Conservation (phyloP, 2,329 filamentous ascomycete species). For the Microsporum canis region DNA sequence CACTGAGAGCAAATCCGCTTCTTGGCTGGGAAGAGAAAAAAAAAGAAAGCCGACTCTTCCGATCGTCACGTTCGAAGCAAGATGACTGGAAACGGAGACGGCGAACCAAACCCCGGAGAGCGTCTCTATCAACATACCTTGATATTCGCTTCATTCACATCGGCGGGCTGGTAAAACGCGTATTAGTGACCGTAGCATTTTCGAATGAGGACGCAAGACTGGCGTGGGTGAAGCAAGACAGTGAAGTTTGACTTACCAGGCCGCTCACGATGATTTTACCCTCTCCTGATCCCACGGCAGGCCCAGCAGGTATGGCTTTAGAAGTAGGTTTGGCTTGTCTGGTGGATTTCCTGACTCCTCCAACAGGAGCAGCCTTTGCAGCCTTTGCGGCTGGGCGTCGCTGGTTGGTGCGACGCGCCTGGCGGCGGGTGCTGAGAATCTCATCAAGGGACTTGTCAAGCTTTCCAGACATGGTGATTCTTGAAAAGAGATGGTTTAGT, state of each 20-base stretch:
- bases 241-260: slow-evolving; percentile 56
- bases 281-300: slow-evolving; percentile 52
- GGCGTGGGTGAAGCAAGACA: slow-evolving; percentile 6
- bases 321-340: slow-evolving; percentile 36
- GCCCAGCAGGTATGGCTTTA: slow-evolving; percentile 53
- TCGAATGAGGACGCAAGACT: slow-evolving; percentile 10
- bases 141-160: slow-evolving; percentile 94
- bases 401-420: slow-evolving; percentile 40
- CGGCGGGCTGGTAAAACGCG: slow-evolving; percentile 57
- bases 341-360: slow-evolving; percentile 72
- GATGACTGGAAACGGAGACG: slow-evolving; percentile 38
- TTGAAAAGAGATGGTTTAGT: background rate
- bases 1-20: slow-evolving; percentile 1
- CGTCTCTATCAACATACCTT: slow-evolving; percentile 99
- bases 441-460: slow-evolving; percentile 95
- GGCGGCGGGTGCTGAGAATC: slow-evolving; percentile 70
- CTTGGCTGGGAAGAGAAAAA: slow-evolving; percentile 15
- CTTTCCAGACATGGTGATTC: slow-evolving; percentile 70
- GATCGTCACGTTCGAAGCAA: slow-evolving; percentile 24
- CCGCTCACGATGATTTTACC: slow-evolving; percentile 99
- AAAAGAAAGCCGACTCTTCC: slow-evolving; percentile 24
- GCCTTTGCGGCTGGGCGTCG: slow-evolving; percentile 33
- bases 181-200: slow-evolving; percentile 37
- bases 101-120: slow-evolving; percentile 59
- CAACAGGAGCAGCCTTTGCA: slow-evolving; percentile 55